Evolutionary conservation across 768 basidiomycete species (phyloP).

Genomic region (Exidia glandulosa): DNA sequence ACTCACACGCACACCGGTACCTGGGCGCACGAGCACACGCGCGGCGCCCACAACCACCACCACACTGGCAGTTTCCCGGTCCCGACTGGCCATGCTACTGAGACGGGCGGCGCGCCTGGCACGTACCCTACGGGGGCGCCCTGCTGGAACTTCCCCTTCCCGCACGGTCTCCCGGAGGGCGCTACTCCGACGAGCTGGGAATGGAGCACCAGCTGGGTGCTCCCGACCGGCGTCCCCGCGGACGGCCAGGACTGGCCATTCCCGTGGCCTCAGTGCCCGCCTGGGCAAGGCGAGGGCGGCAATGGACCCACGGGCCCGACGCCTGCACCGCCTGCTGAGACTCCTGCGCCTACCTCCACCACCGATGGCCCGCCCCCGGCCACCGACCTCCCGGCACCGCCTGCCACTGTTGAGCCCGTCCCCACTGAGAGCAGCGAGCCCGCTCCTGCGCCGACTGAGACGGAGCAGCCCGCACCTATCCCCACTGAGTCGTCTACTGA

Average conservation of each 20-base stretch:
- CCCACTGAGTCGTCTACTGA: background rate
- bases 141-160: background rate
- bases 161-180: background rate
- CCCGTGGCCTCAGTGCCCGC: background rate
- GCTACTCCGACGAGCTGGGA: background rate
- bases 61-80: background rate
- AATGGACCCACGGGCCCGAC: no score
- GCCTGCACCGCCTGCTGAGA: no score
- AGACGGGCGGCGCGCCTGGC: background rate
- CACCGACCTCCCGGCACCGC: background rate
- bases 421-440: background rate
- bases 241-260: background rate
- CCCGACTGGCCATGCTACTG: no score
- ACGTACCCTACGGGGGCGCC: background rate
- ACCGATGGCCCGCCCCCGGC: no score
- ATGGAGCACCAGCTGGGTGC: background rate
- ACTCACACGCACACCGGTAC: background rate
- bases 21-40: background rate
- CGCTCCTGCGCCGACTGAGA: background rate
- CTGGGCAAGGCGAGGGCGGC: background rate
- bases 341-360: no score
- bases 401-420: background rate
- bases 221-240: background rate
- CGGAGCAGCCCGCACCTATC: no score
- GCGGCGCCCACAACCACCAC: background rate